These are phyloP conservation scores for Fusarium sp. DNA, from an alignment of 2,329 filamentous ascomycete species.

Conservation along the genomic window DNA sequence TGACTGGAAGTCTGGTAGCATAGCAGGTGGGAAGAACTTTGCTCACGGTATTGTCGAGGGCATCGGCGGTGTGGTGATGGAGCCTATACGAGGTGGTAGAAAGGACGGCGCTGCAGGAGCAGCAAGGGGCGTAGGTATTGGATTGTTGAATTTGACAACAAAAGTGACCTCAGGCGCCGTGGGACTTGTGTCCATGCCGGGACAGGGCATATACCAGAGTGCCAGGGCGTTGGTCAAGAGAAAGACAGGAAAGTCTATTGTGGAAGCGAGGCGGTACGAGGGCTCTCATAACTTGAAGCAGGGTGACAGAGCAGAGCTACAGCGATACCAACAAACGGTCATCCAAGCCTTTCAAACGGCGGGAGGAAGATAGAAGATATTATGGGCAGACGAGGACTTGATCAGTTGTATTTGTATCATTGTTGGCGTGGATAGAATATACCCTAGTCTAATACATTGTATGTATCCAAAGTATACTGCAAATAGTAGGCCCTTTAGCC, in stretches of 20 bases:
- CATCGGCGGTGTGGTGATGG: constrained; percentile 6
- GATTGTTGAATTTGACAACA: background rate
- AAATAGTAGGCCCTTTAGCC: no score
- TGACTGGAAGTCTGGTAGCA: constrained; percentile 22
- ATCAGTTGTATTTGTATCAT: no score
- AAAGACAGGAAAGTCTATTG: constrained; percentile 1
- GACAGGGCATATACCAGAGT: constrained; percentile 1
- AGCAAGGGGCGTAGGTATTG: constrained; percentile 22
- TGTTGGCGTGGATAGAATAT: no score
- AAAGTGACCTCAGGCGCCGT: constrained; percentile 9
- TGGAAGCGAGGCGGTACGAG: background rate
- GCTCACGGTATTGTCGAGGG: constrained; percentile 26
- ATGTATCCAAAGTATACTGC: no score
- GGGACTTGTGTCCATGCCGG: background rate
- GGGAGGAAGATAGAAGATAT: background rate
- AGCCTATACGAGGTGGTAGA: constrained; percentile 10
- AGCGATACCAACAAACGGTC: background rate
- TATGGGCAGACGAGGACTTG: no score
- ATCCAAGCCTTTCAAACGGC: background rate
- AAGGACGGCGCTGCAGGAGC: constrained; percentile 20
- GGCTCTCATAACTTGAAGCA: background rate
- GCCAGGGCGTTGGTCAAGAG: constrained; percentile 10
- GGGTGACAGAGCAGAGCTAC: background rate
- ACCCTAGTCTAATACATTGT: no score
- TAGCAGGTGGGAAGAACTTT: constrained; percentile 15